A percentile compares a stretch with the other conserved stretches of the same genome.
phyloP scores from a whole-genome alignment of 108 stramenopile genomes.

The Aurantiochytrium sp. region DNA sequence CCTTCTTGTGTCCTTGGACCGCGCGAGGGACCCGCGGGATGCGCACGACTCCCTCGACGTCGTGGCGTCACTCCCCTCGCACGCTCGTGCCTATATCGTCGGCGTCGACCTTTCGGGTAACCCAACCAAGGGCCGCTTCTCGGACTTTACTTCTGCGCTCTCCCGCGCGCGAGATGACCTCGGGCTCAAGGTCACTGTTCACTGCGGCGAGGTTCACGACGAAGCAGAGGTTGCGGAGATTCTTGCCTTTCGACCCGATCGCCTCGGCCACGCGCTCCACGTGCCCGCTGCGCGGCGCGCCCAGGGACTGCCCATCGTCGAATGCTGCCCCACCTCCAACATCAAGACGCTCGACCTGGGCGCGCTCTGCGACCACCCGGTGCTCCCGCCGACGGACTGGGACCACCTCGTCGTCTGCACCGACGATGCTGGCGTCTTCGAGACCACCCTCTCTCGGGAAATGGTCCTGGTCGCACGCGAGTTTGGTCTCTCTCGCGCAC shows the following conservation, averaged over 20 bases:
- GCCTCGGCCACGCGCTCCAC: slow-evolving; percentile 41
- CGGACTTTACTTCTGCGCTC: slow-evolving; percentile 37
- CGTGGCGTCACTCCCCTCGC: neutral
- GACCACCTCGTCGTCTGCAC: slow-evolving; percentile 40
- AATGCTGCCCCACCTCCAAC: slow-evolving; percentile 45
- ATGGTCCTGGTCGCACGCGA: slow-evolving; percentile 32
- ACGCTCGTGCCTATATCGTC: slow-evolving; percentile 53
- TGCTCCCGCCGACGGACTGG: neutral
- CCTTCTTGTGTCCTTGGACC: slow-evolving; percentile 70
- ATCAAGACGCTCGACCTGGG: slow-evolving; percentile 37
- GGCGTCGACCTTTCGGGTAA: slow-evolving; percentile 86
- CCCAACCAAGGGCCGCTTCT: slow-evolving; percentile 52
- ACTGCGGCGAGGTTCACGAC: slow-evolving; percentile 60
- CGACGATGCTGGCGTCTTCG: slow-evolving; percentile 47
- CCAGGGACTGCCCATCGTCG: slow-evolving; percentile 34
- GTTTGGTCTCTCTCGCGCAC: neutral
- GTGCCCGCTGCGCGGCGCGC: neutral
- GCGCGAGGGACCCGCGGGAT: slow-evolving; percentile 37
- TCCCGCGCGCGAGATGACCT: slow-evolving; percentile 48
- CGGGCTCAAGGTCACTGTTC: slow-evolving; percentile 64
- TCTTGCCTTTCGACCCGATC: slow-evolving; percentile 38
- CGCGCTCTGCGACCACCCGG: neutral
- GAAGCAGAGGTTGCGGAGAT: slow-evolving; percentile 26
- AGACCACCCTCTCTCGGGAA: slow-evolving; percentile 40
- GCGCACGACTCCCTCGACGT: neutral